Base-by-base conservation (phyloP, 2,329 filamentous ascomycete species). In the Sclerotinia glacialis region DNA sequence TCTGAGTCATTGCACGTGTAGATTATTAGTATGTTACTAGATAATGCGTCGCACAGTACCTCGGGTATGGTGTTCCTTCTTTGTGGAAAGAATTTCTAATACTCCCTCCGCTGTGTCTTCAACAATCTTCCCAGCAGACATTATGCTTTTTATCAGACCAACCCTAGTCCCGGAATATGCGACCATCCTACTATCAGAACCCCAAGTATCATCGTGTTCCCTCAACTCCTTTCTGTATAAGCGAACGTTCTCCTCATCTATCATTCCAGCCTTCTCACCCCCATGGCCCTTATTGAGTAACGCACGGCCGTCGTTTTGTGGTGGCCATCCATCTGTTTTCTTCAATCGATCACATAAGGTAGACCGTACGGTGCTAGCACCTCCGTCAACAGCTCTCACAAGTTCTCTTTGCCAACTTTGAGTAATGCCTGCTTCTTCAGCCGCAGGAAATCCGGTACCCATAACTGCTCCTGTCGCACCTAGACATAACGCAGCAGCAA, bases 151-250 rank as follows among this genome's bases (percentile, higher is more conserved):
- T 2, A 88, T 79, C 67, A 89, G 76, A 0, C 86, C 86, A n/a
- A 89, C 82, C 0, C 81, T 86, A 37, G 83, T 83, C 5, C 87
- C 86, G 21, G 84, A 85, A 79, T 88, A 89, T 16, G 85, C 84
- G 5, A 84, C 86, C 78, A 88, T 78, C 66, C 86, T 80, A 5
- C 81, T 83, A 9, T 80, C 47, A 11, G 70, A 74, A 34, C 83
- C 85, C 83, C 84, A 82, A 61, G 83, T 79, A 18, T 75, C 76
- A 74, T 86, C 82, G 2, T 82, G 83, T 63, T 76, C 78, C 71
- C 79, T 75, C 71, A 83, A 71, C 47, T 84, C 85, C 28, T 74
- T 64, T 21, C 69, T 67, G 74, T 83, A 82, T 34, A 79, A 67
- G 37, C 72, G 74, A 64, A 71, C 73, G 67, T 81, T 82, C 69